Evolutionary conservation across 2,329 filamentous ascomycete genomes (phyloP).

Genomic region (Penicillium crustosum): DNA sequence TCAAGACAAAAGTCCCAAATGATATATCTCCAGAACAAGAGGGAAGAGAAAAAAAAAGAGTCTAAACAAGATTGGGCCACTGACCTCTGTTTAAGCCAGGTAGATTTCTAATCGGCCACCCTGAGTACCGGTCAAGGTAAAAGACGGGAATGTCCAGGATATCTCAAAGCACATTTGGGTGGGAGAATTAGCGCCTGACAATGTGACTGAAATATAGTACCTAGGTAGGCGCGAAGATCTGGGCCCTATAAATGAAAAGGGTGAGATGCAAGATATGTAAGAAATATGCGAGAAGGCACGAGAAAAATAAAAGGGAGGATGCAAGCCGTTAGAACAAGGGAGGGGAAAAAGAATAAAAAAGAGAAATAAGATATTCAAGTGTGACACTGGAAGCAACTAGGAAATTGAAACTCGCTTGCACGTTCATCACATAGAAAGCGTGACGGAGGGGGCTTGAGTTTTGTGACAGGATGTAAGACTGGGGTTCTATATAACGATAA

Average conservation of each 20-base stretch:
- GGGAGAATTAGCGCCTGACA: constrained; percentile 16
- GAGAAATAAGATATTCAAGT: constrained; percentile 5
- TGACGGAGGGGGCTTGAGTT: constrained; percentile 25
- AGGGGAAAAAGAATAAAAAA: constrained; percentile 10
- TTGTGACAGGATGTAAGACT: constrained; percentile 19
- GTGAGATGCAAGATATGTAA: constrained; percentile 7
- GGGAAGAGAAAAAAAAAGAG: constrained; percentile 4
- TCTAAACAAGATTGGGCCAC: constrained; percentile 11
- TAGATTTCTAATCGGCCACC: constrained; percentile 20
- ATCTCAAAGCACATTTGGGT: constrained; percentile 22
- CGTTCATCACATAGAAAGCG: constrained; percentile 26
- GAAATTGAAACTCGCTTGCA: constrained; percentile 17
- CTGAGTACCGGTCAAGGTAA: constrained; percentile 19
- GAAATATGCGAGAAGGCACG: constrained; percentile 18
- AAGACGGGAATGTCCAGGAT: constrained; percentile 11
- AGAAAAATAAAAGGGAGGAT: constrained; percentile 7
- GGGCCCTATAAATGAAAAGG: constrained; percentile 18
- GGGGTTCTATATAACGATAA: constrained; percentile 17
- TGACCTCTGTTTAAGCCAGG: constrained; percentile 21
- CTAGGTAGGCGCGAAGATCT: constrained; percentile 15
- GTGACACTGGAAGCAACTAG: constrained; percentile 8
- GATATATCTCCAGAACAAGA: constrained; percentile 2
- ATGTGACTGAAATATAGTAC: constrained; percentile 4
- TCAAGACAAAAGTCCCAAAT: constrained; percentile 1
- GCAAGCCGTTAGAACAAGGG: constrained; percentile 11